A percentile compares a stretch with the other conserved stretches of the same genome.
phyloP scores from a whole-genome alignment of 768 basidiomycete genomes.

The Astraeus odoratus region DNA sequence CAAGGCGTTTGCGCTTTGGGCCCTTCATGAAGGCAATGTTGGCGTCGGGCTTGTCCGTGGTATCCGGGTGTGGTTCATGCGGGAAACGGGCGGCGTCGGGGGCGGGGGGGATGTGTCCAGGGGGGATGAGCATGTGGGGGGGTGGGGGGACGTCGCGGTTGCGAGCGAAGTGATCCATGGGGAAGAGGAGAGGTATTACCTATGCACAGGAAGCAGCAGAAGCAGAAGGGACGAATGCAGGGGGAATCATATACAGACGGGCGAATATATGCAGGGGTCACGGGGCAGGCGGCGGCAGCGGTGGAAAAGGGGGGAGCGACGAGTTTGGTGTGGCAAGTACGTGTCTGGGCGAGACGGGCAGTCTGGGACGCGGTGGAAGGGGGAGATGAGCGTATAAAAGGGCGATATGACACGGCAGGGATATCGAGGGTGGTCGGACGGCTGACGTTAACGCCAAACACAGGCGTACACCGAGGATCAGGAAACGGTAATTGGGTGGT shows the following conservation, averaged over 20 bases:
- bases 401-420: background rate
- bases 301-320: conserved; percentile 9
- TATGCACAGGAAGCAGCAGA: conserved; percentile 13
- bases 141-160: conserved; percentile 11
- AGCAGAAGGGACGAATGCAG: conserved; percentile 19
- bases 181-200: background rate
- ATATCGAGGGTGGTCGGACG: background rate
- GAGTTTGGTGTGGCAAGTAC: background rate
- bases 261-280: background rate
- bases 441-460: too few relatives aligned
- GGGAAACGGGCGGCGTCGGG: conserved; percentile 17
- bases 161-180: conserved; percentile 34
- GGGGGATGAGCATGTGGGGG: conserved; percentile 17
- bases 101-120: conserved; percentile 15
- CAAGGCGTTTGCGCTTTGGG: conserved; percentile 47
- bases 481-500: too few relatives aligned
- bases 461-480: too few relatives aligned
- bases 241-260: conserved; percentile 24
- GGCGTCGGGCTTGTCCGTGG: conserved; percentile 23
- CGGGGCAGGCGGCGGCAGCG: background rate
- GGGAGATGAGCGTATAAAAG: background rate
- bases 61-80: conserved; percentile 14
- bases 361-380: background rate
- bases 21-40: conserved; percentile 42
- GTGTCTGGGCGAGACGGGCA: background rate